Evolutionary conservation across 176 grass and related monocot species (phyloP).

Genomic region (Alloteropsis semialata): DNA sequence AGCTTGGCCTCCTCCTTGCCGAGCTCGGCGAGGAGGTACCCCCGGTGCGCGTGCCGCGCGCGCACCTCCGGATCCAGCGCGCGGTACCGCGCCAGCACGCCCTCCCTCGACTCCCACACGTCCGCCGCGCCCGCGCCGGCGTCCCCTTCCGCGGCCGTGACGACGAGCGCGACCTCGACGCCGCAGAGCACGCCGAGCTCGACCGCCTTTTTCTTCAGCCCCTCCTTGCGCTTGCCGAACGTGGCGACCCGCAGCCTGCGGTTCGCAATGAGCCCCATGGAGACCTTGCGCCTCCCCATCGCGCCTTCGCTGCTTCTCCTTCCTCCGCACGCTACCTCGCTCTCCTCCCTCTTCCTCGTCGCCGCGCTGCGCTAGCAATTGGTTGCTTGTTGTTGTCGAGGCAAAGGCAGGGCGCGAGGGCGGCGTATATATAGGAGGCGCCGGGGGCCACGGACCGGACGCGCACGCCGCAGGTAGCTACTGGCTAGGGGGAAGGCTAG

Average conservation of each 20-base stretch:
- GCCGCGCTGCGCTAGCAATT: background rate
- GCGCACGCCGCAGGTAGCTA: background rate
- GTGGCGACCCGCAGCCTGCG: background rate
- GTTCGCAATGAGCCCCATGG: background rate
- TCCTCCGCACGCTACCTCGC: background rate
- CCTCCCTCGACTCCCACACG: slow-evolving; percentile 28
- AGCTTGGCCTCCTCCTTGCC: slow-evolving; percentile 34
- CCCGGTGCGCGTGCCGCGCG: slow-evolving; percentile 14
- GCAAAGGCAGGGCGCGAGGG: background rate
- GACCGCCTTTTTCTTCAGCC: background rate
- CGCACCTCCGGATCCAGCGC: background rate
- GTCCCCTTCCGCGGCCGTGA: background rate
- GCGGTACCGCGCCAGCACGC: slow-evolving; percentile 33
- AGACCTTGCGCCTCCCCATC: background rate
- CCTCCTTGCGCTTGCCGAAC: background rate
- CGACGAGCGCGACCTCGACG: slow-evolving; percentile 33
- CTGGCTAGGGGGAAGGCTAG: background rate
- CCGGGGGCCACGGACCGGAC: background rate
- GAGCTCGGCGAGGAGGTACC: slow-evolving; percentile 3
- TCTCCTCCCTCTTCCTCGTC: background rate
- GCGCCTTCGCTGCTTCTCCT: background rate
- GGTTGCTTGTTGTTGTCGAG: background rate
- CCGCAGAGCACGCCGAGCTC: slow-evolving; percentile 31
- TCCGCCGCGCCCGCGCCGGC: background rate
- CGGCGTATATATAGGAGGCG: background rate